These are phyloP conservation scores for Globisporangium echinulatum DNA, from an alignment of 352 stramenopile genomes.

Conservation along the genomic window DNA sequence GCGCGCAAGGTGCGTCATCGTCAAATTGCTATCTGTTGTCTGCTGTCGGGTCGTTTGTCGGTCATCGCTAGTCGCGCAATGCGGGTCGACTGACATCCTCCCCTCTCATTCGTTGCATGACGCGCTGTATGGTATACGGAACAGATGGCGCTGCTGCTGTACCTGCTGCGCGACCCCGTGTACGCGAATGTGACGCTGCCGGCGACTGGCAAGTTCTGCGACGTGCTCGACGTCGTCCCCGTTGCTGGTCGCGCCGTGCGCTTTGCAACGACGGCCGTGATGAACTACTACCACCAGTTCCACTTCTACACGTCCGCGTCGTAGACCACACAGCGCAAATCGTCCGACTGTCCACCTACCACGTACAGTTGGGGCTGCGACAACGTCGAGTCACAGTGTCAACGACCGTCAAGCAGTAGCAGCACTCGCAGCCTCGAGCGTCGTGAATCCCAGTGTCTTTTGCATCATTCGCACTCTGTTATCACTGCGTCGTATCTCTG, in stretches of 20 bases:
- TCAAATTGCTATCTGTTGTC: neutral
- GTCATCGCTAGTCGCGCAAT: neutral
- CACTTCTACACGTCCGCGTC: slow-evolving; percentile 86
- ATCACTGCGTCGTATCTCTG: neutral
- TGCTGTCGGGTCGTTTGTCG: neutral
- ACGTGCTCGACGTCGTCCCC: slow-evolving; percentile 60
- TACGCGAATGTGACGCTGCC: slow-evolving; percentile 67
- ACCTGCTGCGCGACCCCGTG: slow-evolving; percentile 76
- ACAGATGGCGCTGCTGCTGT: slow-evolving; percentile 79
- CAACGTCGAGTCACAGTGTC: no score
- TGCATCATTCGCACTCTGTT: neutral
- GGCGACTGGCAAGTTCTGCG: slow-evolving; percentile 47
- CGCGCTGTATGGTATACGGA: no score
- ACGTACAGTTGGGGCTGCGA: no score
- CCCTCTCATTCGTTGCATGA: neutral
- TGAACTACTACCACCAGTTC: slow-evolving; percentile 85
- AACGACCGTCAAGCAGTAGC: neutral
- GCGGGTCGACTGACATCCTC: neutral
- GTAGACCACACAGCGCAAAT: slow-evolving; percentile 22
- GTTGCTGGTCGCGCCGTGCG: slow-evolving; percentile 67
- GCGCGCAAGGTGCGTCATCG: slow-evolving; percentile 48
- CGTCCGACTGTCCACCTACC: neutral
- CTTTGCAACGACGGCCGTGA: slow-evolving; percentile 52
- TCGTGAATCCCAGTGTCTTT: no score
- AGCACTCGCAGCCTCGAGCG: neutral